Base-by-base conservation (phyloP, 2,329 filamentous ascomycete species). In the Verticillium klebahnii region DNA sequence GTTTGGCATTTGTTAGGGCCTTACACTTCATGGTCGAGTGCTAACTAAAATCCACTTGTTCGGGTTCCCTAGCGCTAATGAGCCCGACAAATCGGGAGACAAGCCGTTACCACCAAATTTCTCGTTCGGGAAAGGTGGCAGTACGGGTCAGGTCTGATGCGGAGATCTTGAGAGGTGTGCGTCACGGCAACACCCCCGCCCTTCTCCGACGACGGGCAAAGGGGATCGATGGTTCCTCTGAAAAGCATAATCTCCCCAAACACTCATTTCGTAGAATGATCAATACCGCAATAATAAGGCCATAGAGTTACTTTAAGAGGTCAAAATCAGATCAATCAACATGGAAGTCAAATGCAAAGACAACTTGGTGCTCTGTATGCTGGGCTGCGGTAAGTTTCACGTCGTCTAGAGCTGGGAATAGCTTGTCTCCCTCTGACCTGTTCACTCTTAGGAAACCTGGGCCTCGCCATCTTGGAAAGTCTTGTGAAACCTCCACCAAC, bases 371-470 rank as follows among this genome's bases (percentile, higher is more conserved):
- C 52, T 67, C 5, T 66, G 64, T 32, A 61, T 67, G 11, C 32
- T 66, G 19, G 65, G 65, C 17, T 67, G 65, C 52, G 65, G 65
- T 66, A 61, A 25, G 61, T 56, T 40, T 9, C 29, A 8, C 11
- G 36, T 34, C 1, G 17, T 25, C 5, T 19, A 14, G 4, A 25
- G 6, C 9, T 5, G 12, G 9, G 6, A n/a, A 2, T 2, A 31
- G 1, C 25, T 9, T 29, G 29, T 29, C 3, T 31, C 39, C 45
- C 34, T 34, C 58, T 57, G n/a, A 39, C 15, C 0, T 5, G 4
- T 40, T 6, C n/a, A 31, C 56, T 5, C 0, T 23, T 7, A 74
- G 72, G 72, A 14, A 74, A 74, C 55, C 68, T 74, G 3, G 73
- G 72, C n/a, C 70, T 61, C 14, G 68, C 70, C 0, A 71, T 73